A percentile compares a stretch with the other conserved stretches of the same genome.
Evolutionary conservation across 1,139 yeast genomes (phyloP).

Genomic region (Blastobotrys indianensis): DNA sequence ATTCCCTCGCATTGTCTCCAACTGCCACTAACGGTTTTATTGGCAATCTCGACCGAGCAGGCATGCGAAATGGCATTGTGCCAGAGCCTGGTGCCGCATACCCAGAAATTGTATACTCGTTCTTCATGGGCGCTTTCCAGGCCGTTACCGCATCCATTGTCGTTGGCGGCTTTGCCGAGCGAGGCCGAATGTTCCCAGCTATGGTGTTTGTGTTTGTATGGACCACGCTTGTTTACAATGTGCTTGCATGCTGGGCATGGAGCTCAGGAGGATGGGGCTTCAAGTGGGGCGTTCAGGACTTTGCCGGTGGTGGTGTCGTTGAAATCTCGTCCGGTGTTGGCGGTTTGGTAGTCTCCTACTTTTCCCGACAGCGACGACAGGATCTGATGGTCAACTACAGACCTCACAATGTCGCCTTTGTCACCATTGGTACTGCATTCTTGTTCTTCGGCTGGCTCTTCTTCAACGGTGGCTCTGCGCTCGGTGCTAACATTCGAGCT

Average conservation of each 20-base stretch:
- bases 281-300: conserved; percentile 87
- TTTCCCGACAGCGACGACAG: conserved; percentile 78
- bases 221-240: conserved; percentile 90
- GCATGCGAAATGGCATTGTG: conserved; percentile 54
- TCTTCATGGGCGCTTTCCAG: conserved; percentile 86
- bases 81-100: conserved; percentile 47
- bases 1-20: conserved; percentile 76
- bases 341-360: conserved; percentile 79
- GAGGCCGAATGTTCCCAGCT: conserved; percentile 85
- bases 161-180: conserved; percentile 92
- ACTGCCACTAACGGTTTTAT: conserved; percentile 77
- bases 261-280: conserved; percentile 78
- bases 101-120: conserved; percentile 81
- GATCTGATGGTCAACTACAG: conserved; percentile 81
- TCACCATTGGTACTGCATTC: conserved; percentile 68
- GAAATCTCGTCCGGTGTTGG: conserved; percentile 89
- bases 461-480: conserved; percentile 67
- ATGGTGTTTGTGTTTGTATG: conserved; percentile 77
- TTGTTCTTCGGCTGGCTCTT: conserved; percentile 74
- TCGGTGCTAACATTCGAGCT: conserved; percentile 60
- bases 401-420: conserved; percentile 89
- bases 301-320: conserved; percentile 98
- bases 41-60: conserved; percentile 79
- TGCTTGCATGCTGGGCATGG: conserved; percentile 95
- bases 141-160: conserved; percentile 86